Conservation (phyloP, 805 yeast species). For the Tetrapisispora phaffii region DNA sequence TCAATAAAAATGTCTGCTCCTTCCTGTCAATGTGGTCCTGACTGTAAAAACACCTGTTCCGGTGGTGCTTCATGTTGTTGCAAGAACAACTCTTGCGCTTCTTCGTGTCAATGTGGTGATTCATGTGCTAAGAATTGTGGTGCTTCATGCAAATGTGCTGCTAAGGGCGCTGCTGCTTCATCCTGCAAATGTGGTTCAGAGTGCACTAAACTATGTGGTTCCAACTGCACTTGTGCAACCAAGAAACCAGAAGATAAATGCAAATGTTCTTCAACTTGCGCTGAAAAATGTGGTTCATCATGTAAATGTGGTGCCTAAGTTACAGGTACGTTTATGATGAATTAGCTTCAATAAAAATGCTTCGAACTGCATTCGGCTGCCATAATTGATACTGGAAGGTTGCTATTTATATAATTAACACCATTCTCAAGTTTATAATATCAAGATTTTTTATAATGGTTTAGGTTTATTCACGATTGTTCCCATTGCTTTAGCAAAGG, state of each 20-base stretch:
- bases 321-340: too few relatives aligned
- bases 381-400: too few relatives aligned
- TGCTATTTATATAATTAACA: too few relatives aligned
- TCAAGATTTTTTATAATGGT: too few relatives aligned
- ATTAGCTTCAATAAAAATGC: too few relatives aligned
- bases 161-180: not conserved
- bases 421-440: too few relatives aligned
- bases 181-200: constrained; percentile 1
- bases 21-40: not conserved
- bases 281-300: not conserved
- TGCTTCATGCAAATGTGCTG: not conserved
- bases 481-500: too few relatives aligned
- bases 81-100: not conserved
- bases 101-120: constrained; percentile 1
- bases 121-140: not conserved
- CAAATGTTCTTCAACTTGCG: not conserved
- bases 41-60: not conserved
- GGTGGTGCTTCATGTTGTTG: constrained; percentile 1
- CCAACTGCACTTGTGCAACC: not conserved
- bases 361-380: too few relatives aligned
- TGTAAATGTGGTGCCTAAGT: not conserved
- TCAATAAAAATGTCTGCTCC: not conserved
- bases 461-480: too few relatives aligned
- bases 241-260: not conserved
- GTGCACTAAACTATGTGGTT: not conserved